A percentile compares a stretch with the other conserved stretches of the same genome.
Conservation (phyloP, 768 basidiomycete genomes). For the Megacollybia marginata region DNA sequence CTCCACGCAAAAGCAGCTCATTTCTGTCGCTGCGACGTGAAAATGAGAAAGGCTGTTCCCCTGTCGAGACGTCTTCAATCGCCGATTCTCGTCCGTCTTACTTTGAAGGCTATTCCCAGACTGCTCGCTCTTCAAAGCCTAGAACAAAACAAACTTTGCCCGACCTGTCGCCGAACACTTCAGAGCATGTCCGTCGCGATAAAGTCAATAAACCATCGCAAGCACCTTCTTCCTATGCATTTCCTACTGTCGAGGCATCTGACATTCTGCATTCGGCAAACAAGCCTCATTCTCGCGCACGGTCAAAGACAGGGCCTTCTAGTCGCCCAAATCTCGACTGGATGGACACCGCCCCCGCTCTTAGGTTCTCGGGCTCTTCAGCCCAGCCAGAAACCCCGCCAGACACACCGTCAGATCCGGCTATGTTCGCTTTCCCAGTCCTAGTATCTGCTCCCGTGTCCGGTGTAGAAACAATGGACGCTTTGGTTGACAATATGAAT, state of each 20-base stretch:
- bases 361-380: slow-evolving; percentile 63
- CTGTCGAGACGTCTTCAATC: slow-evolving; percentile 11
- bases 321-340: slow-evolving; percentile 30
- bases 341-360: slow-evolving; percentile 39
- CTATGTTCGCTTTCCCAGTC: slow-evolving; percentile 48
- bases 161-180: too few species aligned
- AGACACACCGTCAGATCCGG: slow-evolving; percentile 54
- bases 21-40: slow-evolving; percentile 50
- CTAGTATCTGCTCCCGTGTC: slow-evolving; percentile 70
- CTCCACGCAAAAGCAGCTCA: slow-evolving; percentile 47
- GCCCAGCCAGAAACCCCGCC: slow-evolving; percentile 69
- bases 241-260: slow-evolving; percentile 31
- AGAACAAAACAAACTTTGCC: slow-evolving; percentile 12
- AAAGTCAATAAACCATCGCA: neutral
- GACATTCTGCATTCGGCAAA: slow-evolving; percentile 18
- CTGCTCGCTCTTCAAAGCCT: slow-evolving; percentile 26
- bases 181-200: too few species aligned
- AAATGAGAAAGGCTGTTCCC: slow-evolving; percentile 29
- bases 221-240: slow-evolving; percentile 23
- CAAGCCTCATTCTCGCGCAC: slow-evolving; percentile 32
- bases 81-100: slow-evolving; percentile 27
- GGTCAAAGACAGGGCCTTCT: slow-evolving; percentile 57
- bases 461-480: slow-evolving; percentile 84
- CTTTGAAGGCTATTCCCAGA: slow-evolving; percentile 40
- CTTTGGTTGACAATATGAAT: slow-evolving; percentile 86